Conservation (phyloP, 805 yeast genomes). For the Saccharomycopsis sp. region DNA sequence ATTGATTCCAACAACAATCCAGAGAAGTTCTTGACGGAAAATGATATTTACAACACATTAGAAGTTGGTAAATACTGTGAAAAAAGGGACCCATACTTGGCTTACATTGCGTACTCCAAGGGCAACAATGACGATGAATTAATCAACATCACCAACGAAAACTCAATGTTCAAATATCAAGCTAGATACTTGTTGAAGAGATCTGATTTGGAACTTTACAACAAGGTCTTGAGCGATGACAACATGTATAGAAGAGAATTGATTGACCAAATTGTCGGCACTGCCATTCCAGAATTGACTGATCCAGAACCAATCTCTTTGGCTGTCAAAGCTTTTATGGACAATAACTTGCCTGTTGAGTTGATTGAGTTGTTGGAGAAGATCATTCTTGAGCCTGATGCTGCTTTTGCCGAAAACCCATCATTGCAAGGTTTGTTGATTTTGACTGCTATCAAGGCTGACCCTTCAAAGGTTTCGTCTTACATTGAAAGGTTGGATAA, state of each 20-base stretch:
- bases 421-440: slow-evolving; percentile 89
- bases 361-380: slow-evolving; percentile 91
- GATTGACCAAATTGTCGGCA: slow-evolving; percentile 88
- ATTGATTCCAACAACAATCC: slow-evolving; percentile 97
- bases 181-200: slow-evolving; percentile 89
- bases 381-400: slow-evolving; percentile 84
- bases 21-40: slow-evolving; percentile 90
- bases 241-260: slow-evolving; percentile 84
- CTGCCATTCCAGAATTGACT: slow-evolving; percentile 89
- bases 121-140: slow-evolving; percentile 89
- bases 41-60: slow-evolving; percentile 81
- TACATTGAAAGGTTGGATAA: slow-evolving; percentile 86
- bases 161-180: slow-evolving; percentile 97
- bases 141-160: slow-evolving; percentile 87
- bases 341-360: slow-evolving; percentile 85
- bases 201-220: slow-evolving; percentile 82
- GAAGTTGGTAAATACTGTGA: slow-evolving; percentile 98
- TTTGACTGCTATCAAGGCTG: slow-evolving; percentile 93
- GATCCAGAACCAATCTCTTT: slow-evolving; percentile 91
- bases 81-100: slow-evolving; percentile 96
- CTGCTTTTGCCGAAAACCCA: slow-evolving; percentile 92
- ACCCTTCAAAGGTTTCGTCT: slow-evolving; percentile 70
- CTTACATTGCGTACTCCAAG: slow-evolving; percentile 94
- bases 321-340: slow-evolving; percentile 94
- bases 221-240: slow-evolving; percentile 61